Conservation (phyloP, 495 filamentous ascomycete genomes). For the Penicillium egyptiacum region DNA sequence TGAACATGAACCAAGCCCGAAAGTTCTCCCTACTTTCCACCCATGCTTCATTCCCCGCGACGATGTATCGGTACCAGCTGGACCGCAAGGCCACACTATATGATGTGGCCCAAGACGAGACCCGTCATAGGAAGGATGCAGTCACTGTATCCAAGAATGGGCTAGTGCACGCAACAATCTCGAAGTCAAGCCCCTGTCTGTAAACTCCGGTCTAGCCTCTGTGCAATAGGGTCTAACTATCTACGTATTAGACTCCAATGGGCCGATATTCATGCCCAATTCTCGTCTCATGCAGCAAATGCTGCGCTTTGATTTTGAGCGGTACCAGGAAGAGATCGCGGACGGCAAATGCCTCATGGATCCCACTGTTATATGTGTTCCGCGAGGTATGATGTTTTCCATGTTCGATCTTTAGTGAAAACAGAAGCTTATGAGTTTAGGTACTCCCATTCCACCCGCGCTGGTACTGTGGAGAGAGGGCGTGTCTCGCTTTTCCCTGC, state of each 20-base stretch:
- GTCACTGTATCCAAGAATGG: constrained; percentile 8
- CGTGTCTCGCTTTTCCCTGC: constrained; percentile 8
- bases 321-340: constrained; percentile 5
- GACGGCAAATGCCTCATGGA: constrained; percentile 6
- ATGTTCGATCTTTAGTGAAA: background rate
- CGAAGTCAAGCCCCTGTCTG: constrained; percentile 11
- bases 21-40: constrained; percentile 9
- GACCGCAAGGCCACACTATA: constrained; percentile 9
- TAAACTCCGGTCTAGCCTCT: background rate
- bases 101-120: constrained; percentile 7
- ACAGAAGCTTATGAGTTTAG: background rate
- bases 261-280: constrained; percentile 12
- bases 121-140: constrained; percentile 10
- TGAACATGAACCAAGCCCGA: constrained; percentile 6
- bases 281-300: constrained; percentile 14
- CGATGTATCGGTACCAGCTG: constrained; percentile 12
- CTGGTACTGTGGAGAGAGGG: constrained; percentile 10
- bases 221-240: background rate
- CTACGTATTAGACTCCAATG: constrained; percentile 10
- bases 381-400: background rate
- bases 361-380: constrained; percentile 5
- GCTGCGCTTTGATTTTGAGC: constrained; percentile 10
- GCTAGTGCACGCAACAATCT: constrained; percentile 6
- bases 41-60: constrained; percentile 7
- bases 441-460: constrained; percentile 5